Base-by-base conservation (phyloP, 2,329 filamentous ascomycete species). In the Fonsecaea pugnacius region DNA sequence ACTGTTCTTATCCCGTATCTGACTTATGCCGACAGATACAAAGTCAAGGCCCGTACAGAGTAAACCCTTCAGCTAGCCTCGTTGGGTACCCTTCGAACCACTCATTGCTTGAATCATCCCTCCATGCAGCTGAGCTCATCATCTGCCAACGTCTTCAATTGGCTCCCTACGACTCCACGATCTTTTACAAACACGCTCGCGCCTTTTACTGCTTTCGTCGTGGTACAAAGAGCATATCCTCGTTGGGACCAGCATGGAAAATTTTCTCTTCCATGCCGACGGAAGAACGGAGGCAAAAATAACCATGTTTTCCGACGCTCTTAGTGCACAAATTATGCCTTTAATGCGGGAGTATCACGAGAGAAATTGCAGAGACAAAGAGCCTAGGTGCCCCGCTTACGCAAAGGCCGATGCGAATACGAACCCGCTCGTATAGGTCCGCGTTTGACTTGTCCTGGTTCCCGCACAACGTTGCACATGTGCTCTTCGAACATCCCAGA, bases 91-190 rank as follows among this genome's bases (percentile, higher is more conserved):
- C 16, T 16, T 56, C n/a, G 36, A 18, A 33, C 21, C 30, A 59
- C 24, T 59, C 46, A 27, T 9, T 27, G 43, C 46, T 52, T 36
- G 40, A 51, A 35, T 50, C 27, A 36, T 35, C 43, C 46, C 57
- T 50, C 27, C 57, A 50, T 59, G 57, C 57, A 35, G 57, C 57
- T 59, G 57, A 59, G 57, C 35, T 59, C 57, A 59, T 59, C 57
- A 59, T 50, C 14, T 30, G 12, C 18, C 35, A 3, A 30, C 6
- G n/a, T 7, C 32, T 27, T 24, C 57, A 59, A 59, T 52, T 59
- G 57, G 57, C 12, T 30, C 9, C 27, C 18, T 33, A 36, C 53
- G n/a, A 27, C 35, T 38, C 35, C 21, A 33, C 35, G 30, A 16
- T 16, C 18, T 40, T 32, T 59, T 51, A 52, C 46, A 16, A 24